Percentiles rank a stretch among this genome's conserved stretches.
These are phyloP conservation scores for Fusarium phyllophilum DNA, from an alignment of 2,329 filamentous ascomycete genomes.

Conservation along the genomic window DNA sequence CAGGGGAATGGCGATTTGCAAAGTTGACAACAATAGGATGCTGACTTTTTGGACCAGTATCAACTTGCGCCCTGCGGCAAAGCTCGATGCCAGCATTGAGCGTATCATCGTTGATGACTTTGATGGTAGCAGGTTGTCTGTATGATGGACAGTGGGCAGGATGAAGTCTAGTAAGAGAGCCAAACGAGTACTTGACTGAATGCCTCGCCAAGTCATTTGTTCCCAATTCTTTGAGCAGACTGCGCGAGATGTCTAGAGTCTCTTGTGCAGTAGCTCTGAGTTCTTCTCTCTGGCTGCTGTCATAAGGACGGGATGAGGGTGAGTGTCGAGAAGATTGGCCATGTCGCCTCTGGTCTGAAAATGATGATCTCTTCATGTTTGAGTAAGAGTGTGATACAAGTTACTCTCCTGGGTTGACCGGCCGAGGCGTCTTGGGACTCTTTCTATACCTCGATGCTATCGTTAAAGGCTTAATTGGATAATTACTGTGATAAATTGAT, in stretches of 20 bases:
- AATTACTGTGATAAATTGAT: background rate
- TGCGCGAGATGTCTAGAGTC: background rate
- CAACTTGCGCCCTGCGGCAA: background rate
- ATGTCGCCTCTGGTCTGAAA: background rate
- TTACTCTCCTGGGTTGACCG: fast-evolving
- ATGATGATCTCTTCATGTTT: background rate
- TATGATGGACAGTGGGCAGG: background rate
- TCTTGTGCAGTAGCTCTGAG: background rate
- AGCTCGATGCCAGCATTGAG: background rate
- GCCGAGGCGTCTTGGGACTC: fast-evolving
- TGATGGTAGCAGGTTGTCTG: background rate
- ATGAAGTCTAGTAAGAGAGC: background rate
- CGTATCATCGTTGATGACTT: background rate
- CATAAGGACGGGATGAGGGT: background rate
- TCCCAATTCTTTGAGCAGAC: background rate
- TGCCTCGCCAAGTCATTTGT: background rate
- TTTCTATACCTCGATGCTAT: background rate
- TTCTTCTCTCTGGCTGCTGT: background rate
- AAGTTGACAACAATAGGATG: background rate
- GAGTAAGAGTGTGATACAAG: background rate
- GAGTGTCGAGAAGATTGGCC: background rate
- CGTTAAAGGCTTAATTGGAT: background rate
- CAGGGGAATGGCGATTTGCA: background rate
- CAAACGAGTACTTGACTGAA: background rate
- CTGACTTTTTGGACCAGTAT: background rate